Conservation (phyloP, 768 basidiomycete species). For the Lactifluus subvellereus region DNA sequence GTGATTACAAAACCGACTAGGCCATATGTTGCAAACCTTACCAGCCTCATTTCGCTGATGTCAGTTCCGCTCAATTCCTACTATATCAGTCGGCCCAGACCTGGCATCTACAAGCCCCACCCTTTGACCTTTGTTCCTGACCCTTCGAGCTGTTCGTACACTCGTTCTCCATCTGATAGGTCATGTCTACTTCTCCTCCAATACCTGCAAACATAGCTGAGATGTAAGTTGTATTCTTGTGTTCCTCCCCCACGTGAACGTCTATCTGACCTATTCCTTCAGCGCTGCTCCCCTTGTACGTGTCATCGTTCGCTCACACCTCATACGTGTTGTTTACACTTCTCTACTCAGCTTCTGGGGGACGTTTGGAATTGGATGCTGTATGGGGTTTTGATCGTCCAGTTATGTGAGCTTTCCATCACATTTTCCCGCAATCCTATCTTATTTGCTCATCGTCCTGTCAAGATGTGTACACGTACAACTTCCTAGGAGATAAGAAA, state of each 20-base stretch:
- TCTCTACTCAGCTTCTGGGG: conserved; percentile 3
- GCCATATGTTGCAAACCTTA: no score
- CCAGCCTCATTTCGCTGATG: no score
- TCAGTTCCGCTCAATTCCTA: no score
- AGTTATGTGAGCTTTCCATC: neutral
- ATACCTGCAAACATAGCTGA: neutral
- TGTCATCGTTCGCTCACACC: neutral
- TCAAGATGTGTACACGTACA: conserved; percentile 15
- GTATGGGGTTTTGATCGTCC: conserved; percentile 11
- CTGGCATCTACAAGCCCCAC: no score
- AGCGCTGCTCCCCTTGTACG: conserved; percentile 2
- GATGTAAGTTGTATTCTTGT: neutral
- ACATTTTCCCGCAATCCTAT: neutral
- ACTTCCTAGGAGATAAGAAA: conserved; percentile 4
- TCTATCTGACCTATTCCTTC: neutral
- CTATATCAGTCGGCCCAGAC: no score
- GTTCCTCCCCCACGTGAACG: neutral
- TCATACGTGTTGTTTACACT: neutral
- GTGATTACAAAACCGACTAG: no score
- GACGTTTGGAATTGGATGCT: conserved; percentile 9
- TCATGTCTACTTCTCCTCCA: neutral
- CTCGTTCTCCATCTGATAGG: no score
- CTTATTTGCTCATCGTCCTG: neutral
- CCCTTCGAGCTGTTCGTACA: no score
- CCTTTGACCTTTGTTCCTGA: no score